Evolutionary conservation across 139 green algal genomes (phyloP).

Genomic region (Volvox africanus): DNA sequence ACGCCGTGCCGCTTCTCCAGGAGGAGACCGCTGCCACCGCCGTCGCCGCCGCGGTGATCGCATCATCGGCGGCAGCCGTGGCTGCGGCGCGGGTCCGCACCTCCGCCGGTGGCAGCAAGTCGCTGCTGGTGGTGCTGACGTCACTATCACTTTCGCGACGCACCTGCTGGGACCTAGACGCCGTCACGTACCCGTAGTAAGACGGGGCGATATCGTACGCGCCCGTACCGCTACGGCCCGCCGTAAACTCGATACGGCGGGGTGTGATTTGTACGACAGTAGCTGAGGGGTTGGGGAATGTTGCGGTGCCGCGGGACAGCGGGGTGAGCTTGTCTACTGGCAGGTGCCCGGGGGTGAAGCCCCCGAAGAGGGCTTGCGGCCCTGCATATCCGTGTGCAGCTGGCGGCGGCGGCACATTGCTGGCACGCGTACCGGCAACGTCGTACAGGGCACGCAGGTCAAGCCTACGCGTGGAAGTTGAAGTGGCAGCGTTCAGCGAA

Average conservation of each 20-base stretch:
- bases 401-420: neutral
- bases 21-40: neutral
- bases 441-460: constrained; percentile 9
- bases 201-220: neutral
- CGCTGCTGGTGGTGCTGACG: constrained; percentile 36
- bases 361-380: neutral
- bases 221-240: too few species aligned
- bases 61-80: neutral
- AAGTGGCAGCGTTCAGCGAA: neutral
- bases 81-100: neutral
- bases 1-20: neutral
- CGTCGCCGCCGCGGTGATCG: neutral
- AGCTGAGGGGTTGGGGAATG: neutral
- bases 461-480: neutral
- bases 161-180: neutral
- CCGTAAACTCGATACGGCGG: constrained; percentile 34
- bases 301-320: neutral
- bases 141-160: neutral
- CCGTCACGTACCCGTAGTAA: neutral
- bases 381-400: neutral
- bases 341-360: neutral
- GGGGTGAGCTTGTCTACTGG: neutral
- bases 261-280: constrained; percentile 3
- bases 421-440: neutral
- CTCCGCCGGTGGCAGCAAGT: neutral